phyloP scores from a whole-genome alignment of 768 basidiomycete species.

The Tricholoma bakamatsutake region DNA sequence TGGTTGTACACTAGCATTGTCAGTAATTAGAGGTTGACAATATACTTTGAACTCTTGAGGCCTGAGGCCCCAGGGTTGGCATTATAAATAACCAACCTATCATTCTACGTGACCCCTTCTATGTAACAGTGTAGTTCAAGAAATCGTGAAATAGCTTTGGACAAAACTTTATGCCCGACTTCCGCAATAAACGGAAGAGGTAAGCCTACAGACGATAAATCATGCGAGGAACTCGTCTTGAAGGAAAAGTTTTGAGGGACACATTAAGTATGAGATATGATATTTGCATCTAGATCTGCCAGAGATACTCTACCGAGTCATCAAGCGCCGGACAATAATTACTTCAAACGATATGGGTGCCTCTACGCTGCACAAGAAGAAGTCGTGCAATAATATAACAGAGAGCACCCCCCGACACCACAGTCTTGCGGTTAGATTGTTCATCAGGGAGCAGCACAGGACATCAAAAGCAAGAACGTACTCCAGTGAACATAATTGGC shows the following conservation, averaged over 20 bases:
- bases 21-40: not conserved
- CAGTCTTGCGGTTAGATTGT: not conserved
- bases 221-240: too few species aligned
- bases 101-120: too few species aligned
- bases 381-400: slow-evolving; percentile 3
- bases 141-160: too few species aligned
- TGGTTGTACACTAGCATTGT: slow-evolving; percentile 11
- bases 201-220: too few species aligned
- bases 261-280: too few species aligned
- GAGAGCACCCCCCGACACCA: not conserved
- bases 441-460: not conserved
- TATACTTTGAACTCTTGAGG: too few species aligned
- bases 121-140: too few species aligned
- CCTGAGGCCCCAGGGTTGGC: too few species aligned
- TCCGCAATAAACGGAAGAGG: too few species aligned
- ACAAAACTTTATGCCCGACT: too few species aligned
- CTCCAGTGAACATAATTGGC: slow-evolving; percentile 10
- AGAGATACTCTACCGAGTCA: not conserved
- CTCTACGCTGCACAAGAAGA: slow-evolving; percentile 4
- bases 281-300: too few species aligned
- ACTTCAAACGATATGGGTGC: slow-evolving; percentile 6
- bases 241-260: not conserved
- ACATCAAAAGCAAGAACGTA: not conserved
- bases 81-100: too few species aligned
- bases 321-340: not conserved